Conservation (phyloP, 75 land plant genomes). For the Cunninghamia lanceolata region DNA sequence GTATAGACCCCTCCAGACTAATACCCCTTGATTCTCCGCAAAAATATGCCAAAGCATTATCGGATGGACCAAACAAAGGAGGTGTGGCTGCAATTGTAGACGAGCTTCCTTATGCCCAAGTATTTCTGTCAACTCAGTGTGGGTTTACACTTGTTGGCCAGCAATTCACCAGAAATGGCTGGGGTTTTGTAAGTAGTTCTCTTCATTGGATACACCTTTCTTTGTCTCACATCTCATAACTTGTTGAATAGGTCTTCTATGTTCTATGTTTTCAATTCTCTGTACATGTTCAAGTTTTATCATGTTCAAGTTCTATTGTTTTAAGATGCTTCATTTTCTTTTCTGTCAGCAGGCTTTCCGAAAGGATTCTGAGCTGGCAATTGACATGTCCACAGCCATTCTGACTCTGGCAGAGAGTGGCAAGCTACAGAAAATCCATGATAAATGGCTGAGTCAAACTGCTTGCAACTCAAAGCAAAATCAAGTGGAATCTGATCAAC, state of each 20-base stretch:
- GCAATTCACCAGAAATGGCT: constrained; percentile 79
- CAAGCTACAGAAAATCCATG: constrained; percentile 83
- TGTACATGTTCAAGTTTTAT: neutral
- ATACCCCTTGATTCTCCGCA: constrained; percentile 26
- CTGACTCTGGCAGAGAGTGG: constrained; percentile 85
- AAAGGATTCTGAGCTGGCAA: constrained; percentile 85
- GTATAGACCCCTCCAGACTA: constrained; percentile 53
- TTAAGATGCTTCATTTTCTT: constrained; percentile 13
- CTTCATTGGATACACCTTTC: neutral
- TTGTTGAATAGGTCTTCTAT: neutral
- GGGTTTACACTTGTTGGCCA: constrained; percentile 53
- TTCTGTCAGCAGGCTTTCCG: constrained; percentile 72
- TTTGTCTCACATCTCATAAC: neutral
- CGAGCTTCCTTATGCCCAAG: constrained; percentile 76
- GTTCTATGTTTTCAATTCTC: neutral
- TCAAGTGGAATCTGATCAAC: constrained; percentile 32
- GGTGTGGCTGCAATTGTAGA: constrained; percentile 92
- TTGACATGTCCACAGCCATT: constrained; percentile 93
- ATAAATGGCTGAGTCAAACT: constrained; percentile 57
- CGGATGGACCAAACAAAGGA: constrained; percentile 55
- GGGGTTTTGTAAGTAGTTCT: constrained; percentile 83
- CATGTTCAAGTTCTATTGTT: neutral
- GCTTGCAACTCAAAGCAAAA: constrained; percentile 38
- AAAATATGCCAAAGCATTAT: constrained; percentile 55
- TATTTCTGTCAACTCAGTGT: constrained; percentile 64